Conservation (phyloP, 108 stramenopile genomes). For the Conticribra guillardii region DNA sequence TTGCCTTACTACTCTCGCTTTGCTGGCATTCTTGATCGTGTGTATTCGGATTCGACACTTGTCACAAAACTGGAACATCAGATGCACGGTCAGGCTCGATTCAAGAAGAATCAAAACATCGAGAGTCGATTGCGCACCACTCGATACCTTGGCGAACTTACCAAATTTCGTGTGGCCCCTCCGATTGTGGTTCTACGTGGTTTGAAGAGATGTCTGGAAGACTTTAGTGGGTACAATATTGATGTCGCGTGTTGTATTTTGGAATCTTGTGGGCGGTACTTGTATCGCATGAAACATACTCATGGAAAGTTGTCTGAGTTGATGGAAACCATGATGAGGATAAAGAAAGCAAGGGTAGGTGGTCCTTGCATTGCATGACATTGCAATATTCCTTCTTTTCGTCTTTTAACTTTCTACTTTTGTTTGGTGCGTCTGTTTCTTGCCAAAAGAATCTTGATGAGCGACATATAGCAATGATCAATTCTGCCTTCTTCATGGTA, state of each 20-base stretch:
- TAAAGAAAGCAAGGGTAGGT: slow-evolving; percentile 85
- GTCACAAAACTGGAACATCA: slow-evolving; percentile 80
- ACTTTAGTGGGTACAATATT: slow-evolving; percentile 88
- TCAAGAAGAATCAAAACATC: slow-evolving; percentile 83
- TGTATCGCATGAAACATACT: slow-evolving; percentile 83
- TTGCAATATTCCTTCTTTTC: background rate
- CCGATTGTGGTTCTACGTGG: slow-evolving; percentile 90
- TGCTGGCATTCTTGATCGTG: slow-evolving; percentile 79
- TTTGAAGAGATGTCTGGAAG: slow-evolving; percentile 82
- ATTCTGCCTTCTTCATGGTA: slow-evolving; percentile 80
- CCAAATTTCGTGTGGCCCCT: slow-evolving; percentile 93
- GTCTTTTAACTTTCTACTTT: background rate
- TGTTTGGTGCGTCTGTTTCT: background rate
- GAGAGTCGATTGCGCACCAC: slow-evolving; percentile 86
- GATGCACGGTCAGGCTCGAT: slow-evolving; percentile 85
- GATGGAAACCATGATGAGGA: slow-evolving; percentile 88
- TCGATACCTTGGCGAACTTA: slow-evolving; percentile 91
- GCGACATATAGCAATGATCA: slow-evolving; percentile 77
- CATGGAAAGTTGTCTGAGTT: slow-evolving; percentile 61
- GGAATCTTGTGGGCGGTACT: slow-evolving; percentile 92
- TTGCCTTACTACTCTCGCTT: slow-evolving; percentile 92
- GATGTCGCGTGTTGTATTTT: slow-evolving; percentile 88
- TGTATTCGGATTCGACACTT: slow-evolving; percentile 73
- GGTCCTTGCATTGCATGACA: too few relatives aligned
- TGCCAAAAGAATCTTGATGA: slow-evolving; percentile 74